Percentiles rank a stretch among this genome's conserved stretches.
Evolutionary conservation across 768 basidiomycete genomes (phyloP).

Genomic region (Polyporus arcularius): DNA sequence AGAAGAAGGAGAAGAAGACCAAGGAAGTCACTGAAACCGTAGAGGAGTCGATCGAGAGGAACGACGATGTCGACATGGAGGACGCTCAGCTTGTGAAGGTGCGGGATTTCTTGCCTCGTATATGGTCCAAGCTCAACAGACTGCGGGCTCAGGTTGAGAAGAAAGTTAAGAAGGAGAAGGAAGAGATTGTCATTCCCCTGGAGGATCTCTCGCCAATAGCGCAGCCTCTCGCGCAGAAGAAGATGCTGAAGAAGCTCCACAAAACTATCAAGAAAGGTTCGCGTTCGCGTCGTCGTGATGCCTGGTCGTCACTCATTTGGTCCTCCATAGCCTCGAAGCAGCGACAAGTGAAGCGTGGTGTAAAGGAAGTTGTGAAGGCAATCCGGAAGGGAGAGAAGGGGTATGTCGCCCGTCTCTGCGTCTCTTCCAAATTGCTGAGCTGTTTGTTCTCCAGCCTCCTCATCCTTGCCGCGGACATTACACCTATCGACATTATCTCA

Average conservation of each 20-base stretch:
- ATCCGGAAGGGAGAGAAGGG: constrained; percentile 98
- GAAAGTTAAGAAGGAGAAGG: constrained; percentile 66
- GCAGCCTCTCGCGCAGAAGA: constrained; percentile 89
- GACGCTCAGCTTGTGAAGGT: constrained; percentile 40
- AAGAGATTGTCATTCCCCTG: constrained; percentile 63
- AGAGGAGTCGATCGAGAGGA: constrained; percentile 26
- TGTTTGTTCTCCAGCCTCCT: constrained; percentile 57
- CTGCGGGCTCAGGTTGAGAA: constrained; percentile 43
- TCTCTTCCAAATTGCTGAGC: not conserved
- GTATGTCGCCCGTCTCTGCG: constrained; percentile 42
- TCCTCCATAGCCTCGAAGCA: constrained; percentile 76
- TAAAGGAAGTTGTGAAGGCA: constrained; percentile 98
- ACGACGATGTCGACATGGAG: constrained; percentile 51
- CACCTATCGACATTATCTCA: constrained; percentile 97
- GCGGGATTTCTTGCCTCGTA: constrained; percentile 8
- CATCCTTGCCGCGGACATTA: constrained; percentile 94
- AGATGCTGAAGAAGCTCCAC: constrained; percentile 91
- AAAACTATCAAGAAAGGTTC: constrained; percentile 92
- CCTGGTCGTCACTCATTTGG: not conserved
- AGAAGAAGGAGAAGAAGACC: constrained; percentile 61
- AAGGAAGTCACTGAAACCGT: constrained; percentile 32
- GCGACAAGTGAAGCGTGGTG: constrained; percentile 94
- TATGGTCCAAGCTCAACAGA: constrained; percentile 8
- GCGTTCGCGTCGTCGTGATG: not conserved
- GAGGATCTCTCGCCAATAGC: constrained; percentile 95